Evolutionary conservation across 139 green algal species (phyloP), one percentile per base, ranked within the genome.

Genomic region (Raphidocelis subcapitata): DNA sequence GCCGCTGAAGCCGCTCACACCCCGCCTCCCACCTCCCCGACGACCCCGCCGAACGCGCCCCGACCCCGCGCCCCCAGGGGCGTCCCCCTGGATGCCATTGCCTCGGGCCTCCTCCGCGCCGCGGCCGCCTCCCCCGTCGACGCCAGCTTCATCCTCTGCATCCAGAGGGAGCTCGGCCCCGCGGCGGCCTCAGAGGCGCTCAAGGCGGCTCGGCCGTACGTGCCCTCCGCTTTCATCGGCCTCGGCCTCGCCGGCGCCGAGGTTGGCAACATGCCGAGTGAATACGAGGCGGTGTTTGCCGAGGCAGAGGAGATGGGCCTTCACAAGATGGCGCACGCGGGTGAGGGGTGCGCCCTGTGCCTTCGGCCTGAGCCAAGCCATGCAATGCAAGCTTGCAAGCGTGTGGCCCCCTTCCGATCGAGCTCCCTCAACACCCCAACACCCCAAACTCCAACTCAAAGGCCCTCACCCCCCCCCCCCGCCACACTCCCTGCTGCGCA

Each of bases 211-310:
- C 26, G 12, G 5, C 16, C 8, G 29, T 62, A 69, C 57, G 44
- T 68, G 29, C 24, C 67, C 12, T 12, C 8, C 41, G 41, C 12
- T 41, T 75, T 93, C 20, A 59, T 69, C 0, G 81, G 37, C 0
- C 74, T 93, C 33, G 88, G 88, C 3, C 75, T 93, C 56, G 86
- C 87, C 66, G 80, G 69, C 29, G 26, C 64, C 0, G 85, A 92
- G 67, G 3, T 73, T 1, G 78, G 73, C 44, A 63, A 69, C 60
- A 79, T 79, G 0, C 79, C 79, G 2, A 10, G 21, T 15, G 33
- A 65, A 0, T 88, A 81, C 59, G 28, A 26, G 12, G 33, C 41
- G 2, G 76, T 81, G 37, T 89, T 80, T 51, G 31, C 33, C 0
- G 28, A 65, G 44, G 77, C 75, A 2, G 65, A 24, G 1, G 16